phyloP scores from a whole-genome alignment of 2,329 filamentous ascomycete species.

The Nemania abortiva region DNA sequence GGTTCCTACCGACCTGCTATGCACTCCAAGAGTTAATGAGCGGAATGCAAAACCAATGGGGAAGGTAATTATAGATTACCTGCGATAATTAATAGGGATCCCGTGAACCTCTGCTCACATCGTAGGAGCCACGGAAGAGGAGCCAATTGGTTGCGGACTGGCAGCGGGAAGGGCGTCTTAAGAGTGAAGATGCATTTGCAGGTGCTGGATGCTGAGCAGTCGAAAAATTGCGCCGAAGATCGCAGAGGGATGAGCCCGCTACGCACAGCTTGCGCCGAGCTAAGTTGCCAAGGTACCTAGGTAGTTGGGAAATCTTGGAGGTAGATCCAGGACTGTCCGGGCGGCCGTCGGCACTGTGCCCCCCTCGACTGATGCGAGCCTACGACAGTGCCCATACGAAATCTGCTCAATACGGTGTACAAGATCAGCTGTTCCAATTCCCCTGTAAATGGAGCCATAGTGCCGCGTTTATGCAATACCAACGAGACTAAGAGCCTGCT shows the following conservation, averaged over 20 bases:
- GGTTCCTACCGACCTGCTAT: conserved; percentile 32
- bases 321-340: too few species aligned
- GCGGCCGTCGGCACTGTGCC: too few species aligned
- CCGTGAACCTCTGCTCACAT: conserved; percentile 39
- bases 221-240: conserved; percentile 42
- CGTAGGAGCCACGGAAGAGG: conserved; percentile 37
- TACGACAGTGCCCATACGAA: too few species aligned
- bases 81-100: conserved; percentile 43
- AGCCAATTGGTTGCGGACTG: conserved; percentile 40
- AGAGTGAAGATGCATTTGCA: conserved; percentile 25
- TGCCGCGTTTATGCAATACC: conserved; percentile 33
- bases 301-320: not conserved
- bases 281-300: conserved; percentile 3
- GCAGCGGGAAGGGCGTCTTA: conserved; percentile 22
- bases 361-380: too few species aligned
- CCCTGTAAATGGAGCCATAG: conserved; percentile 14
- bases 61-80: conserved; percentile 40
- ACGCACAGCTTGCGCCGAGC: conserved; percentile 8
- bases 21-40: conserved; percentile 33
- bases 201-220: conserved; percentile 14
- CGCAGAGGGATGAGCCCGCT: conserved; percentile 25
- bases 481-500: conserved; percentile 11
- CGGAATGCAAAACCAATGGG: conserved; percentile 37
- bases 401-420: conserved; percentile 18
- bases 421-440: not conserved